These are phyloP conservation scores for Phytopythium sindhum DNA, from an alignment of 352 stramenopile species.

Conservation along the genomic window DNA sequence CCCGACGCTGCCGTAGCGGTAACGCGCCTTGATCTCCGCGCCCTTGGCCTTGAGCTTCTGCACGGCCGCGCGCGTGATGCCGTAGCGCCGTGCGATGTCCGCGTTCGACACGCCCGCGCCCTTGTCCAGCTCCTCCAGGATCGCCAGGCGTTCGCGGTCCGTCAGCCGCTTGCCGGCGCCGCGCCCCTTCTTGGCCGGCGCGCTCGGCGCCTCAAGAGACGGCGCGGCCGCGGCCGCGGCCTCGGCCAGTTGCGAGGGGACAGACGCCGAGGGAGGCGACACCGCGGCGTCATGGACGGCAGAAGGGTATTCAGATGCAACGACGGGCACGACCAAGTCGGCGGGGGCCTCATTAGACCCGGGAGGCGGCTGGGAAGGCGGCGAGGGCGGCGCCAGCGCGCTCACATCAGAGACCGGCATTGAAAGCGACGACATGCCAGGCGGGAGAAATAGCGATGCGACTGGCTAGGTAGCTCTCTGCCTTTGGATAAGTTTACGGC, in stretches of 20 bases:
- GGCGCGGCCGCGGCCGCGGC: not conserved
- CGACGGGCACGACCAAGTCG: too few relatives aligned
- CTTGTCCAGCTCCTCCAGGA: conserved; percentile 43
- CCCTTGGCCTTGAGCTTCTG: conserved; percentile 45
- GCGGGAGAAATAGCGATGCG: not conserved
- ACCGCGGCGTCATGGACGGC: not conserved
- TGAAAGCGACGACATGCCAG: not conserved
- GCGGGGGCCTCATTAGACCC: too few relatives aligned
- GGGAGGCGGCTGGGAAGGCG: too few relatives aligned
- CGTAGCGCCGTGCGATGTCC: conserved; percentile 41
- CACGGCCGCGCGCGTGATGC: conserved; percentile 39
- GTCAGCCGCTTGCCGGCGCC: conserved; percentile 38
- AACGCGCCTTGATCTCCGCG: conserved; percentile 28
- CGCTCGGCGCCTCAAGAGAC: not conserved
- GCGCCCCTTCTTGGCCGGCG: conserved; percentile 20
- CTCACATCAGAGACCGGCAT: not conserved
- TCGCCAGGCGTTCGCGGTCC: conserved; percentile 45
- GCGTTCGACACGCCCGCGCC: conserved; percentile 34
- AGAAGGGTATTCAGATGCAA: too few relatives aligned
- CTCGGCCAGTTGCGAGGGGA: not conserved
- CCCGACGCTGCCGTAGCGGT: conserved; percentile 36
- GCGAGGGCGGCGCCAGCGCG: not conserved
- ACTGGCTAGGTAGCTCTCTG: not conserved
- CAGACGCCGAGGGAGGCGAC: not conserved
- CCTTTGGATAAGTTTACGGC: not conserved